Base-by-base conservation (phyloP, 768 basidiomycete genomes). In the Hypsizygus marmoreus region DNA sequence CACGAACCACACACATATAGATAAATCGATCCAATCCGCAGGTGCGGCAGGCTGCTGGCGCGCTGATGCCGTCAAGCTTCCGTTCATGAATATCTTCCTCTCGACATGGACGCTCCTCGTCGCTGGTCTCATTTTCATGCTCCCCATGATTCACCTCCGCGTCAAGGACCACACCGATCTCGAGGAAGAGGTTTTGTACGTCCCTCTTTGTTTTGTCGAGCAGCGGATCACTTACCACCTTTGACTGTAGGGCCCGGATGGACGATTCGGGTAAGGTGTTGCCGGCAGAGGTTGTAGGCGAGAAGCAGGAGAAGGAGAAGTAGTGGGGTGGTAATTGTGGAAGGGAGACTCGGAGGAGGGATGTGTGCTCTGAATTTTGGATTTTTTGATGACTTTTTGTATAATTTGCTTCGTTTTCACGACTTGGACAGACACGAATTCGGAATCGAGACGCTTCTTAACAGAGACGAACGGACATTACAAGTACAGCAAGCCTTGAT, bases 21-120 rank as follows among this genome's bases (percentile, higher is more conserved):
- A 88, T 53, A 88, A 91, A 60, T 82, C 83, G 2, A 67, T 89
- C 35, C 88, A 90, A 62, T 87, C 84, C 12, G 86, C 86, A 12
- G 88, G 85, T 53, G 87, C 82, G 24, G 88, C 85, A 5, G 86
- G 82, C 29, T 66, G 76, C 16, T 91, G 87, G 86, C 75, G 81
- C 26, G 81, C 80, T 4, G 88, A 91, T 62, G 86, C 74, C 9
- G 69, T 80, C 11, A 58, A 63, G 31, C 52, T 73, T 17, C 84
- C 88, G 83, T 88, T 74, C 66, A 82, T 86, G 81, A 85, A 76
- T 56, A 77, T 89, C 32, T 86, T 89, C 60, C 56, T 82, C 47
- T 86, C 85, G 14, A 86, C 87, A 0, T 89, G 87, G 86, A 72
- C 70, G 12, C 67, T 89, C 19, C 79, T 87, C 33, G 76, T 76